A percentile compares a stretch with the other conserved stretches of the same genome.
Conservation (phyloP, 805 yeast species). For the Starmerella riodocensis region DNA sequence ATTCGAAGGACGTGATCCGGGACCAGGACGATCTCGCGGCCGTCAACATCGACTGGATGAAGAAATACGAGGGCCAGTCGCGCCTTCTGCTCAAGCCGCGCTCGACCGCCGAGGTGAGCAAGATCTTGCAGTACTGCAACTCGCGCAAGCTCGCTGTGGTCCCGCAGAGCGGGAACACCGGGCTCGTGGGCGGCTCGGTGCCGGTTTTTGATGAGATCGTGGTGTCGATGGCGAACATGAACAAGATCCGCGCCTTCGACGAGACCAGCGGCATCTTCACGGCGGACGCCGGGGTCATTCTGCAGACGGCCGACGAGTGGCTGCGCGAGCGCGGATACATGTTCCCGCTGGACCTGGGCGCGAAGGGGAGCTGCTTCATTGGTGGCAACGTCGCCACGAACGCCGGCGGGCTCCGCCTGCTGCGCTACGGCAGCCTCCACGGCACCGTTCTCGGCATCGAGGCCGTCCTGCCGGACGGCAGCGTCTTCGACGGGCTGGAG, state of each 20-base stretch:
- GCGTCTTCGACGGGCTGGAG: conserved; percentile 62
- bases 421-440: conserved; percentile 83
- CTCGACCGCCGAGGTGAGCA: conserved; percentile 58
- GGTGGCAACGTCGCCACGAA: conserved; percentile 96
- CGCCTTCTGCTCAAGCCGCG: conserved; percentile 68
- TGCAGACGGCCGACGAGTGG: conserved; percentile 70
- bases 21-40: conserved; percentile 51
- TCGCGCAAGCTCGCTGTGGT: conserved; percentile 67
- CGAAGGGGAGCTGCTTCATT: conserved; percentile 89
- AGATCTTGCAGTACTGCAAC: conserved; percentile 68
- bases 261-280: conserved; percentile 67
- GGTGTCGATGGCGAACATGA: conserved; percentile 52
- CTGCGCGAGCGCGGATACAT: conserved; percentile 74
- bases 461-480: conserved; percentile 80
- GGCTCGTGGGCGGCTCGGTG: conserved; percentile 84
- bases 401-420: conserved; percentile 82
- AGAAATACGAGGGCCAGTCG: conserved; percentile 79
- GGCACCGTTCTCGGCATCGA: conserved; percentile 84
- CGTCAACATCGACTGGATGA: conserved; percentile 87
- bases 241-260: conserved; percentile 71
- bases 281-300: conserved; percentile 77
- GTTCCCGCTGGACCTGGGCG: conserved; percentile 87
- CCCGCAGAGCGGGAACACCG: conserved; percentile 96
- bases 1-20: conserved; percentile 28
- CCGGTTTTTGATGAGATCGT: conserved; percentile 88